Base-by-base conservation (phyloP, 2,329 filamentous ascomycete species). In the Orbilia javanica region DNA sequence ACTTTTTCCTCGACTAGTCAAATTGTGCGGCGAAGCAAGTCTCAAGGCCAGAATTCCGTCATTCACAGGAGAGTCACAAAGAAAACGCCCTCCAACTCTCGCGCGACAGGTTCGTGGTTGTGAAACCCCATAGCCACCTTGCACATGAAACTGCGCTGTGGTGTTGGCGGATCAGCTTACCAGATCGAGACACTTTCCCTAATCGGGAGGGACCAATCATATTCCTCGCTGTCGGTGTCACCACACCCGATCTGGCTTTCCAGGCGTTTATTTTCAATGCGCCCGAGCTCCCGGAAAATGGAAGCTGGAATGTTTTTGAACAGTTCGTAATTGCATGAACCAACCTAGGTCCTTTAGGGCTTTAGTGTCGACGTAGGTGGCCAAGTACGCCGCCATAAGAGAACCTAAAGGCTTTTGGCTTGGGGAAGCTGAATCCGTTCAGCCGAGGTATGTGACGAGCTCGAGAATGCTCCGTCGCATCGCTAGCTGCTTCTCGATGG, bases 61-160 rank as follows among this genome's bases (percentile, higher is more conserved):
- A 18, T 36, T 36, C 34, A 10, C 10, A 6, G 34, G 50, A 53
- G 27, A 36, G 22, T 13, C n/a, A 34, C 5, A 57, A 18, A 57
- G 10, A 57, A 20, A 57, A 50, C 20, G 4, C 4, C 18, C 27
- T 34, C 29, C 52, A 36, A 57, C 52, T 13, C 15, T 20, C 52
- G 20, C n/a, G 29, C 29, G 22, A 60, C 53, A 25, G 25, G 31
- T 25, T 60, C 53, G 20, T 42, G 55, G 2, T n/a, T 34, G 42
- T 60, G 55, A 60, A 60, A 60, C 55, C 11, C 55, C 55, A 60
- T 42, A 60, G 55, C 55, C 55, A 60, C 55, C 34, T 60, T 60
- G 36, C 8, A 42, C 55, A 25, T 60, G 55, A 60, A 60, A 60
- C 55, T 34, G 3, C 20, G 13, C 18, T 60, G 55, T 34, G 34